Percentiles rank a stretch among this genome's conserved stretches.
These are phyloP conservation scores for Aschersonia sp. DNA, from an alignment of 2,329 filamentous ascomycete genomes.

Conservation along the genomic window DNA sequence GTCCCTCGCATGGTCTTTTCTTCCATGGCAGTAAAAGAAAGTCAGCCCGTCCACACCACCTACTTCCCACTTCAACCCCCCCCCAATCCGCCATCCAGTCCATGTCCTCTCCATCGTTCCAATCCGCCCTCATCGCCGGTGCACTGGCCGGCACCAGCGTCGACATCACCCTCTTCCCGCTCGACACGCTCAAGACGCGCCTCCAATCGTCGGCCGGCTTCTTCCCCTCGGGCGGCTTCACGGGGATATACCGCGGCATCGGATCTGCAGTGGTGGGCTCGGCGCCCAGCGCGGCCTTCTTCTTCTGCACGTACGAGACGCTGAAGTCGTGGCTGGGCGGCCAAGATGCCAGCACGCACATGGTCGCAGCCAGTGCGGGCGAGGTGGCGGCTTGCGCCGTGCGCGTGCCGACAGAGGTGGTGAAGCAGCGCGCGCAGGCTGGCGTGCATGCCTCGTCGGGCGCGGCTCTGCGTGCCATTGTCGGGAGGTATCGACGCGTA, in stretches of 20 bases:
- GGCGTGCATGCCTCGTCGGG: conserved; percentile 60
- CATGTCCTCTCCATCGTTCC: conserved; percentile 28
- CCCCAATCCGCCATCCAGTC: background rate
- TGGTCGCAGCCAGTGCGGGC: conserved; percentile 71
- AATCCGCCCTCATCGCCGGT: conserved; percentile 59
- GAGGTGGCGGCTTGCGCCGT: conserved; percentile 89
- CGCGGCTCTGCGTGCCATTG: conserved; percentile 55
- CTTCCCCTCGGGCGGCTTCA: conserved; percentile 73
- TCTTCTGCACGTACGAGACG: conserved; percentile 90
- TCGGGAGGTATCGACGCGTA: conserved; percentile 28
- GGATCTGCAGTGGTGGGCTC: conserved; percentile 82
- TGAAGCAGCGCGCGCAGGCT: conserved; percentile 94
- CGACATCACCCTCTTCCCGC: conserved; percentile 90
- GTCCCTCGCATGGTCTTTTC: too few species aligned
- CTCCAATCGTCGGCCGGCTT: conserved; percentile 74
- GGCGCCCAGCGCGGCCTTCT: conserved; percentile 85
- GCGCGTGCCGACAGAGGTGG: conserved; percentile 85
- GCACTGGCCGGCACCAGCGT: conserved; percentile 89
- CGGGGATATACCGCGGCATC: conserved; percentile 83
- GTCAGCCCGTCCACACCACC: too few species aligned
- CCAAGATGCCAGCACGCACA: conserved; percentile 44
- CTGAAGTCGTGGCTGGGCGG: conserved; percentile 40
- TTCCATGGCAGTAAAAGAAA: too few species aligned
- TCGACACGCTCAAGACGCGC: conserved; percentile 97
- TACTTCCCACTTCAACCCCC: too few species aligned